Evolutionary conservation across 768 basidiomycete species (phyloP).

Genomic region (Russula emetica): DNA sequence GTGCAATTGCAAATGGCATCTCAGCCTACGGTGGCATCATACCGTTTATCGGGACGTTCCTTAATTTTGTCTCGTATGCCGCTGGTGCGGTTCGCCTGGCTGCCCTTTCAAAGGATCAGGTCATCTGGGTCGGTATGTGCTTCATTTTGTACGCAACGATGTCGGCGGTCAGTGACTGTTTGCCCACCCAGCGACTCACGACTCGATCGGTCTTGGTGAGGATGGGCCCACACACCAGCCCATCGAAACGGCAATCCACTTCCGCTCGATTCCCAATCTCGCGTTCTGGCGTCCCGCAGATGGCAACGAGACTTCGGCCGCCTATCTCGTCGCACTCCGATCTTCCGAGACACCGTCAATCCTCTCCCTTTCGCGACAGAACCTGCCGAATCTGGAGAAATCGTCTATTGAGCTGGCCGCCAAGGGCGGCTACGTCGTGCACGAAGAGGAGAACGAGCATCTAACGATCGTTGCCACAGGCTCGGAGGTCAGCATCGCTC

Average conservation of each 20-base stretch:
- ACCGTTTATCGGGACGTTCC: slow-evolving; percentile 89
- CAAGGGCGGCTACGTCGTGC: slow-evolving; percentile 85
- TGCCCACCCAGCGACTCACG: slow-evolving; percentile 69
- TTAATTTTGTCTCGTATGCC: slow-evolving; percentile 93
- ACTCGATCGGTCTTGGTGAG: slow-evolving; percentile 89
- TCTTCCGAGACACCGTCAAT: slow-evolving; percentile 78
- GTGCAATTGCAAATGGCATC: slow-evolving; percentile 90
- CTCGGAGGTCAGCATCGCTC: slow-evolving; percentile 81
- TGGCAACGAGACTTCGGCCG: slow-evolving; percentile 95
- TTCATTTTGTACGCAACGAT: not conserved
- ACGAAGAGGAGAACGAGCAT: slow-evolving; percentile 75
- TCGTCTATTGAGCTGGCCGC: slow-evolving; percentile 80
- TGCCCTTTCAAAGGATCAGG: slow-evolving; percentile 82
- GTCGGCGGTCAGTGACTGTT: slow-evolving; percentile 1
- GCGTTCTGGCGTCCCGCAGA: slow-evolving; percentile 93
- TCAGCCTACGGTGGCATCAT: slow-evolving; percentile 87
- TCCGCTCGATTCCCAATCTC: slow-evolving; percentile 87
- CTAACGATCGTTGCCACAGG: slow-evolving; percentile 88
- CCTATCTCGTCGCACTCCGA: slow-evolving; percentile 75
- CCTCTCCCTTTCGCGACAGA: slow-evolving; percentile 80
- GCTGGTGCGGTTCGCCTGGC: slow-evolving; percentile 90
- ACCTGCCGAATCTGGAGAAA: slow-evolving; percentile 86
- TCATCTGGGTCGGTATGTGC: slow-evolving; percentile 85
- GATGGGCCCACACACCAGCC: slow-evolving; percentile 98
- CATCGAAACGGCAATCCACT: slow-evolving; percentile 78